Conservation (phyloP, 2,329 filamentous ascomycete species). For the Rhexocercosporidium sp. region DNA sequence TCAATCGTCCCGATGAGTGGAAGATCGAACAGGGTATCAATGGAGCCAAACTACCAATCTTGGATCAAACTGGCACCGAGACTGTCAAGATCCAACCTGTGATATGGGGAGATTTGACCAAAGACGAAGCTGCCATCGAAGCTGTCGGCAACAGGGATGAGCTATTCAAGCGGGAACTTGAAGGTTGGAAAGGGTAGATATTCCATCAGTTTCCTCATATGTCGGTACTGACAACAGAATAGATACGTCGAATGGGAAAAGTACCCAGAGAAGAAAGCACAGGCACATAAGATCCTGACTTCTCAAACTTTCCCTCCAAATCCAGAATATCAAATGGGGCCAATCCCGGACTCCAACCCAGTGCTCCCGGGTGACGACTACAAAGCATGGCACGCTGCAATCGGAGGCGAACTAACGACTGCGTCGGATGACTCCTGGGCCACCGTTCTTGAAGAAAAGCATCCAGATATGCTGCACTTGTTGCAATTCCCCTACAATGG, state of each 20-base stretch:
- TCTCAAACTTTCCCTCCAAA: conserved; percentile 22
- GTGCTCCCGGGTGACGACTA: conserved; percentile 60
- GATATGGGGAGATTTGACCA: conserved; percentile 41
- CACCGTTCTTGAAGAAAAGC: conserved; percentile 60
- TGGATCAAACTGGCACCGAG: conserved; percentile 51
- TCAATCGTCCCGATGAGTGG: conserved; percentile 52
- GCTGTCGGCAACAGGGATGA: conserved; percentile 47
- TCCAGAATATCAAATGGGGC: conserved; percentile 61
- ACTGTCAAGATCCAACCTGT: conserved; percentile 35
- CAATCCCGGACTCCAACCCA: conserved; percentile 62
- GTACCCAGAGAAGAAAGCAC: conserved; percentile 67
- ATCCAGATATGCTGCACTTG: conserved; percentile 64
- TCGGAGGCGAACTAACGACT: conserved; percentile 50
- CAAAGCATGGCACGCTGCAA: conserved; percentile 63
- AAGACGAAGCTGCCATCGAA: conserved; percentile 49
- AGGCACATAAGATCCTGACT: conserved; percentile 28
- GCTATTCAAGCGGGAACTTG: conserved; percentile 49
- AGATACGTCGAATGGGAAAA: conserved; percentile 72
- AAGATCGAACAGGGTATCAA: conserved; percentile 57
- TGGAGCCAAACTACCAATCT: conserved; percentile 51
- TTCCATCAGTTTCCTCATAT: not conserved
- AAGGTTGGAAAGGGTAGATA: conserved; percentile 52
- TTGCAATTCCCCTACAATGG: conserved; percentile 69
- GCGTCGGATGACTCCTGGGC: conserved; percentile 65
- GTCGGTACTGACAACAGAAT: conserved; percentile 8